Conservation (phyloP, 1,284 basidiomycete genomes). For the Tilletia caries region DNA sequence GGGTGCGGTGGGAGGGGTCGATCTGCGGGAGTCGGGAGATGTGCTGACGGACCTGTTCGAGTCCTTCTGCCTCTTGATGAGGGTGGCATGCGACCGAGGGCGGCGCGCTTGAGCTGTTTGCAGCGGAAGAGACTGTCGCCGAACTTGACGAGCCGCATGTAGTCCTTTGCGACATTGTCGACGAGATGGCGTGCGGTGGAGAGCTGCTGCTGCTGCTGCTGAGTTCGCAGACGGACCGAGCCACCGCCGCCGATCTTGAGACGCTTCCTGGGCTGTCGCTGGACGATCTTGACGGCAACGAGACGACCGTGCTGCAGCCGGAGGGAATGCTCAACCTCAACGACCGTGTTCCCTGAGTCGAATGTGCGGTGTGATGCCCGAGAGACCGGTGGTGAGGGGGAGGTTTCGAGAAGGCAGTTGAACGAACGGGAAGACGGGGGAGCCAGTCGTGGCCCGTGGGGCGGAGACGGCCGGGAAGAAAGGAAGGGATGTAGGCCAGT, state of each 20-base stretch:
- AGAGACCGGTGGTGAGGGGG: no score
- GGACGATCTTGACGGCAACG: constrained; percentile 52
- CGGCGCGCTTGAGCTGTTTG: constrained; percentile 53
- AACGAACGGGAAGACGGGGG: no score
- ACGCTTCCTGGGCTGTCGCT: constrained; percentile 43
- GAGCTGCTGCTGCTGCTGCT: no score
- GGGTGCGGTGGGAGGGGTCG: constrained; percentile 48
- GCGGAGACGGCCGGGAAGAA: no score
- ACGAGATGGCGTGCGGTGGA: no score
- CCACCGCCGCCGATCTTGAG: constrained; percentile 38
- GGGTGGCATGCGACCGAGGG: constrained; percentile 53
- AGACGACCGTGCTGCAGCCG: constrained; percentile 37
- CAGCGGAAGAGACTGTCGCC: constrained; percentile 52
- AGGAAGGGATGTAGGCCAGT: no score
- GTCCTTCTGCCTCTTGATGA: constrained; percentile 53
- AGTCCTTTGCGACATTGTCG: constrained; percentile 40
- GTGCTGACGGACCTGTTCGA: constrained; percentile 54
- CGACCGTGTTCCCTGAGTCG: no score
- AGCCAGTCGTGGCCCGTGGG: no score
- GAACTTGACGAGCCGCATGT: constrained; percentile 52
- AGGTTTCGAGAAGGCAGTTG: no score
- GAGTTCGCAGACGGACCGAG: no score
- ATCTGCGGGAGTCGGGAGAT: constrained; percentile 53
- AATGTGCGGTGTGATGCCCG: no score
- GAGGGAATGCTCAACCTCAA: no score